phyloP scores from a whole-genome alignment of 192 early-diverging fungal genomes.

The Podila minutissima region DNA sequence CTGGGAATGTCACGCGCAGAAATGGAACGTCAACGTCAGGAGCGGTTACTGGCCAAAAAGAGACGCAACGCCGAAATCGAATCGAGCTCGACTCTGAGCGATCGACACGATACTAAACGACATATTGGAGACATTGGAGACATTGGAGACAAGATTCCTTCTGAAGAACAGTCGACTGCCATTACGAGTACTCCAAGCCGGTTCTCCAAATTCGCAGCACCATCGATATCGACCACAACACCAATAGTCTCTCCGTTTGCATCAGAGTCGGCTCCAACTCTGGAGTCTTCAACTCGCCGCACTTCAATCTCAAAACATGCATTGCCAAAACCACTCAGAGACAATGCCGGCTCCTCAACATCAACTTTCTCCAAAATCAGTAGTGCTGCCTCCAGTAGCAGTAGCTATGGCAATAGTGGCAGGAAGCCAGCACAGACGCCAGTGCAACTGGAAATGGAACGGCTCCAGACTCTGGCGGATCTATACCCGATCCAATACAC shows the following conservation, averaged over 20 bases:
- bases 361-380: neutral
- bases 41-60: constrained; percentile 12
- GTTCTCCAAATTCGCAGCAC: neutral
- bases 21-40: constrained; percentile 34
- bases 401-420: neutral
- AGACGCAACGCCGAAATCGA: neutral
- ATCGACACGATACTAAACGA: neutral
- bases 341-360: neutral
- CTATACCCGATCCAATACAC: constrained; percentile 8
- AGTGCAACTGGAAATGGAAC: neutral
- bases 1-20: constrained; percentile 16
- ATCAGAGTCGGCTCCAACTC: neutral
- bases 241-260: neutral
- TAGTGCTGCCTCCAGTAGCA: no score
- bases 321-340: neutral
- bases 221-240: neutral
- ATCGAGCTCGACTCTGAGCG: neutral
- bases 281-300: neutral
- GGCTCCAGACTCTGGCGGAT: neutral
- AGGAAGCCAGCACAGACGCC: neutral
- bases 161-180: neutral
- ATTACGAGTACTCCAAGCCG: neutral
- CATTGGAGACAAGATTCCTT: neutral
- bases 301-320: neutral
- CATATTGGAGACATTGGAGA: neutral